Conservation (phyloP, 306 rosid genomes). For the Sicyos baderoa region DNA sequence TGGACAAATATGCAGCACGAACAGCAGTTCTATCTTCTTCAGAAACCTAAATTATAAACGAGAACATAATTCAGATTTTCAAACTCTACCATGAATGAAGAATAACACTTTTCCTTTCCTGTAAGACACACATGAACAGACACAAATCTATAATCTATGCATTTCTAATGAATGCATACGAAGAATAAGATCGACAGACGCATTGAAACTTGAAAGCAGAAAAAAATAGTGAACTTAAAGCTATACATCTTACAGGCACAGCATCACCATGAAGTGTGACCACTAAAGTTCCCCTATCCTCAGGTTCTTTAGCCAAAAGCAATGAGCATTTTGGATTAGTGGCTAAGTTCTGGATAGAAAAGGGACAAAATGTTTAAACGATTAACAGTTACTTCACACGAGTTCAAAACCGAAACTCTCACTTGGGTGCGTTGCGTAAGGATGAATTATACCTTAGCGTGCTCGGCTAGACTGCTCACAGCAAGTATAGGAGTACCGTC, state of each 20-base stretch:
- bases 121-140: background rate
- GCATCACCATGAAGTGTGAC: constrained; percentile 86
- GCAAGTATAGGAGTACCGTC: constrained; percentile 85
- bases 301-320: constrained; percentile 84
- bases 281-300: constrained; percentile 81
- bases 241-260: constrained; percentile 48
- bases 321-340: constrained; percentile 74
- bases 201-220: constrained; percentile 3
- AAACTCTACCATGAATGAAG: background rate
- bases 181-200: constrained; percentile 17
- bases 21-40: constrained; percentile 51
- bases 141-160: background rate
- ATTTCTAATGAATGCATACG: constrained; percentile 10
- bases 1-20: constrained; percentile 76
- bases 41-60: constrained; percentile 44
- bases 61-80: constrained; percentile 20
- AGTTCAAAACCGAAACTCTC: background rate
- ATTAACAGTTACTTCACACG: background rate
- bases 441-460: constrained; percentile 48
- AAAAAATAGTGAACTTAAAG: constrained; percentile 17
- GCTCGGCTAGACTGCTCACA: constrained; percentile 75
- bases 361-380: constrained; percentile 1
- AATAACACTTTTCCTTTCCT: background rate
- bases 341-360: constrained; percentile 50
- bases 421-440: background rate